Conservation (phyloP, 208 protist genomes). For the Entamoeba invadens region DNA sequence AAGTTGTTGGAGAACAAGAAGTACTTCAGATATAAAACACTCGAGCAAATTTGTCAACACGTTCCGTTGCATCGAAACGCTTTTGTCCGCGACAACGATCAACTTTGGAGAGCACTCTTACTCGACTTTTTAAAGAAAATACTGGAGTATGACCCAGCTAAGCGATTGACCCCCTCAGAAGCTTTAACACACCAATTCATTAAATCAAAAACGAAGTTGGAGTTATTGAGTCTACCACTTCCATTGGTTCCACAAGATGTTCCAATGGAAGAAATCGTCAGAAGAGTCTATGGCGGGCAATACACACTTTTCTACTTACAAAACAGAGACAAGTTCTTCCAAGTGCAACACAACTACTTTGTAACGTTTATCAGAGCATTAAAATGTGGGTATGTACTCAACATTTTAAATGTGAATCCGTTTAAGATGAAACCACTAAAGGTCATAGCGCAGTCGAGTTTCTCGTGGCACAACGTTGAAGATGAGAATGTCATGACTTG, state of each 20-base stretch:
- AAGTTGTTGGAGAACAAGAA: conserved; percentile 20
- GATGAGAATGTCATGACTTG: background rate
- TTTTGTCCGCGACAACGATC: background rate
- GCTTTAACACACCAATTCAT: conserved; percentile 43
- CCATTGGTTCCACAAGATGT: background rate
- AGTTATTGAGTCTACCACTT: background rate
- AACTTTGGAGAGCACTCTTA: conserved; percentile 13
- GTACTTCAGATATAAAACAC: conserved; percentile 42
- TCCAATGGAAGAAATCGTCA: background rate
- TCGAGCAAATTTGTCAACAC: conserved; percentile 40
- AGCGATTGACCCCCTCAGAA: conserved; percentile 34
- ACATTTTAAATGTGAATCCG: background rate
- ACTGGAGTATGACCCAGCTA: conserved; percentile 35
- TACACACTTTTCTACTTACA: background rate
- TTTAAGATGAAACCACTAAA: background rate
- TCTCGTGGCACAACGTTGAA: background rate
- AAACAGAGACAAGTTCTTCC: background rate
- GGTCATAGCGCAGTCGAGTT: background rate
- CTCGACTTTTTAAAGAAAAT: conserved; percentile 39
- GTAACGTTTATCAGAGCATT: background rate
- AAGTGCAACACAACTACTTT: background rate
- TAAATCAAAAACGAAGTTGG: conserved; percentile 1
- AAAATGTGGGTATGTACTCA: background rate
- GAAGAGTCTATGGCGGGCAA: background rate
- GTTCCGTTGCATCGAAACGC: conserved; percentile 23